Percentiles rank a stretch among this genome's conserved stretches.
phyloP scores from a whole-genome alignment of 257 asterid genomes.

The Solanum habrochaites region DNA sequence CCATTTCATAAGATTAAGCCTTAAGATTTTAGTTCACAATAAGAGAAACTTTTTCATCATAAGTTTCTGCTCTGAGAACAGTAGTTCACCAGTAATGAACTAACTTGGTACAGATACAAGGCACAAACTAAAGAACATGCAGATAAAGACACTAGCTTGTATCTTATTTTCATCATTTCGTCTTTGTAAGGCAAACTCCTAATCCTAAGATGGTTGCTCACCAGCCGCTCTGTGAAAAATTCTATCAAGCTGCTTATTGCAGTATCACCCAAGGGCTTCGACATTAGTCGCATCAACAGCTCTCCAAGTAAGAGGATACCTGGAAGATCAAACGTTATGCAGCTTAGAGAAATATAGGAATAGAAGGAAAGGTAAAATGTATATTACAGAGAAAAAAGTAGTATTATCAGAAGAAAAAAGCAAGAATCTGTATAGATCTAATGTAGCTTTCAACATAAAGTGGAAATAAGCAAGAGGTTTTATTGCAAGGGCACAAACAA shows the following conservation, averaged over 20 bases:
- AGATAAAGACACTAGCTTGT: not conserved
- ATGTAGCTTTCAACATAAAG: not conserved
- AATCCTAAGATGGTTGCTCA: conserved; percentile 21
- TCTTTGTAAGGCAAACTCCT: not conserved
- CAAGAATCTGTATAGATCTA: not conserved
- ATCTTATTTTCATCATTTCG: not conserved
- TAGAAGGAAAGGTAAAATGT: not conserved
- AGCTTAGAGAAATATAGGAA: not conserved
- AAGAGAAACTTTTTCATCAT: not conserved
- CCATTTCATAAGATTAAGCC: not conserved
- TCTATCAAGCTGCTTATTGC: conserved; percentile 63
- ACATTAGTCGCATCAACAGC: conserved; percentile 38
- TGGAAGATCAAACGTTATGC: conserved; percentile 18
- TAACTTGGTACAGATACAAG: not conserved
- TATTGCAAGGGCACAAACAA: not conserved
- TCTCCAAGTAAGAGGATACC: conserved; percentile 84
- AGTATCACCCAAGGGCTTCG: conserved; percentile 45
- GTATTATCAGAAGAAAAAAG: not conserved
- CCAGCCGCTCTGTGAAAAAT: conserved; percentile 87
- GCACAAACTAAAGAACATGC: not conserved
- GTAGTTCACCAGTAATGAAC: not conserved
- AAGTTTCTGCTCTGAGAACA: not conserved
- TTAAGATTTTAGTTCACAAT: not conserved
- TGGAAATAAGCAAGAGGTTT: not conserved
- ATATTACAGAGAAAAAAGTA: not conserved